Evolutionary conservation across 2,329 filamentous ascomycete species (phyloP), one percentile per base, ranked within the genome.

Genomic region (Colletotrichum sp.): DNA sequence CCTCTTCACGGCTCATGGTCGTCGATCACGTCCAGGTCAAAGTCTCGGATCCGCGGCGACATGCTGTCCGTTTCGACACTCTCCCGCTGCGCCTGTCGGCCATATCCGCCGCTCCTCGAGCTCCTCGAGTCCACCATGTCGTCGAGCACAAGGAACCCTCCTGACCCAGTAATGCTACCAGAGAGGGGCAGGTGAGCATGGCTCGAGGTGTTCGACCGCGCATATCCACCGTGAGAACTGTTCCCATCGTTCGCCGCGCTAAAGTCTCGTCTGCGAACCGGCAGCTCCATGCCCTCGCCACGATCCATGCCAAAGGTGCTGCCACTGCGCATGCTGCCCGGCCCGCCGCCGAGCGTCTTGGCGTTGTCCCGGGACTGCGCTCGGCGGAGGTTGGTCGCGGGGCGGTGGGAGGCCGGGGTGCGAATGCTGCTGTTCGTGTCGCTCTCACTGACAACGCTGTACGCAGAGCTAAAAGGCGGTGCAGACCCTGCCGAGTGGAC

Each of bases 1-100:
- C 8, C 22, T 39, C 62, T 26, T 64, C 63, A 83, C 39, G 80
- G 80, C 69, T 77, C 81, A 18, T 81, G 78, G 72, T 81, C 81
- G 57, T 84, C 82, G 75, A 83, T 81, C 55, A 84, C 81, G 74
- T 82, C 81, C 79, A 85, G 75, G 76, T 86, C 84, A 82, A 86
- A 85, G 76, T 85, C 84, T 71, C 81, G 79, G 55, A 86, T 85
- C 60, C 83, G 76, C 62, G 82, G 82, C 57, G 79, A 78, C 77
- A 81, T 73, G 34, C 77, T 78, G 16, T 78, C 80, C 22, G 71
- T 65, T 18, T 81, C 80, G 36, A 79, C 79, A 16, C 68, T 68
- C 57, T 79, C 74, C 65, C 76, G 32, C 44, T 52, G 44, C 77
- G 75, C 62, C 79, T 44, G 71, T 52, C 71, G 57, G 6, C 44